A percentile compares a stretch with the other conserved stretches of the same genome.
These are phyloP conservation scores for Plectranthus barbatus DNA, from an alignment of 257 asterid species.

Conservation along the genomic window DNA sequence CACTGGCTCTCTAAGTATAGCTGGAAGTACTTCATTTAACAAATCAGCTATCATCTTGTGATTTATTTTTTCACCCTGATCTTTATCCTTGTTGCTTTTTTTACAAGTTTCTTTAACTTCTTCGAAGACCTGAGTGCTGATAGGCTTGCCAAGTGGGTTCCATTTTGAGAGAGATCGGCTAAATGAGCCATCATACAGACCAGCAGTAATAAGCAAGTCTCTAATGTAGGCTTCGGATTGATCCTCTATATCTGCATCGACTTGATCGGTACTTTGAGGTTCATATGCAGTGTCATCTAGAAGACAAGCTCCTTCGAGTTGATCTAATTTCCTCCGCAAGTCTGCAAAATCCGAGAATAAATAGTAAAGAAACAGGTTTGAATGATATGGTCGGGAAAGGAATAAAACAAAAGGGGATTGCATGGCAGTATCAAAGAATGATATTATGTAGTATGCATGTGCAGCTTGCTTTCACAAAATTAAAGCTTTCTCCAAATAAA, in stretches of 20 bases:
- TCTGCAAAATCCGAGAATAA: slow-evolving; percentile 33
- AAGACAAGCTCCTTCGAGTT: slow-evolving; percentile 45
- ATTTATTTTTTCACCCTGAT: slow-evolving; percentile 34
- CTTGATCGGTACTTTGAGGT: slow-evolving; percentile 44
- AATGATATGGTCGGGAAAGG: not conserved
- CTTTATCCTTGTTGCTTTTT: slow-evolving; percentile 33
- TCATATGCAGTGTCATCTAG: slow-evolving; percentile 36
- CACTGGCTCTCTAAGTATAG: slow-evolving; percentile 42
- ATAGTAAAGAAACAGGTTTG: not conserved
- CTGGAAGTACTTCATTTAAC: slow-evolving; percentile 73
- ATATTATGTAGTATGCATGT: not conserved
- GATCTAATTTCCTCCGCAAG: slow-evolving; percentile 66
- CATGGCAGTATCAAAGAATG: not conserved
- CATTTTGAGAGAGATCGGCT: slow-evolving; percentile 55
- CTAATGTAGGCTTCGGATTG: slow-evolving; percentile 65
- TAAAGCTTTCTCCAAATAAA: no score
- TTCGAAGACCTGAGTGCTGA: slow-evolving; percentile 61
- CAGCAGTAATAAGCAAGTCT: slow-evolving; percentile 79
- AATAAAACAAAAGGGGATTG: not conserved
- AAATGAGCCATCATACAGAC: slow-evolving; percentile 60
- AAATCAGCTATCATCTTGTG: slow-evolving; percentile 62
- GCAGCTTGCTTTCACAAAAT: not conserved
- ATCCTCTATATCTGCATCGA: slow-evolving; percentile 55
- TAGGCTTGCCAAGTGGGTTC: slow-evolving; percentile 79
- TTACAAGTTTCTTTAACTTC: slow-evolving; percentile 58